Percentiles rank a stretch among this genome's conserved stretches.
These are phyloP conservation scores for Aspergillus brasiliensis DNA, from an alignment of 2,329 filamentous ascomycete genomes.

Conservation along the genomic window DNA sequence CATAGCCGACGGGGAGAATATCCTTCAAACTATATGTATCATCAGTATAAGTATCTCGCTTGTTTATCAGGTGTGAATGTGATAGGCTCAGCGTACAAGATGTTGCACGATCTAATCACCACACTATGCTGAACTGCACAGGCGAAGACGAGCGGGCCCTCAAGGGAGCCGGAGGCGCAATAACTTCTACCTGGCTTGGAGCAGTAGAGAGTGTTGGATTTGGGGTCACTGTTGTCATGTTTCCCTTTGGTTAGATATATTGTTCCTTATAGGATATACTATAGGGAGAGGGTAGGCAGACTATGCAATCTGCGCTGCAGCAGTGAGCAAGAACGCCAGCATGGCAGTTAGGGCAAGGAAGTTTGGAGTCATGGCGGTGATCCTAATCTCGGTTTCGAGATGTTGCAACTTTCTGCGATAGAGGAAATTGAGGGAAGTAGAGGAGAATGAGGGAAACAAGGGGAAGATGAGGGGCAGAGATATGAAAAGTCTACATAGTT, in stretches of 20 bases:
- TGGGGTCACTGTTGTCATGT: conserved; percentile 15
- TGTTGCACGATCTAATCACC: conserved; percentile 22
- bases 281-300: not conserved
- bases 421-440: not conserved
- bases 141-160: conserved; percentile 17
- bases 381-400: not conserved
- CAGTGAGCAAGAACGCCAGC: not conserved
- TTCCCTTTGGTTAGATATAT: not conserved
- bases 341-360: not conserved
- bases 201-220: conserved; percentile 23
- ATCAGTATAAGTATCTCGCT: not conserved
- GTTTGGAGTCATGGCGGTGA: not conserved
- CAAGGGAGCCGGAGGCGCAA: conserved; percentile 21
- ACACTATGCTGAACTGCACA: conserved; percentile 15
- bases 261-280: not conserved
- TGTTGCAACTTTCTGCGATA: not conserved
- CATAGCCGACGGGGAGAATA: conserved; percentile 18
- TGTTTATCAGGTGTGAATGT: no score
- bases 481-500: not conserved
- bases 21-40: conserved; percentile 13
- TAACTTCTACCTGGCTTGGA: conserved; percentile 20
- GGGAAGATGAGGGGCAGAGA: not conserved
- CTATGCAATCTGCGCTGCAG: conserved; percentile 15
- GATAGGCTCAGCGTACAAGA: conserved; percentile 15
- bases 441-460: not conserved